A percentile compares a stretch with the other conserved stretches of the same genome.
These are phyloP conservation scores for Apiospora phragmitis DNA, from an alignment of 2,329 filamentous ascomycete species.

Conservation along the genomic window DNA sequence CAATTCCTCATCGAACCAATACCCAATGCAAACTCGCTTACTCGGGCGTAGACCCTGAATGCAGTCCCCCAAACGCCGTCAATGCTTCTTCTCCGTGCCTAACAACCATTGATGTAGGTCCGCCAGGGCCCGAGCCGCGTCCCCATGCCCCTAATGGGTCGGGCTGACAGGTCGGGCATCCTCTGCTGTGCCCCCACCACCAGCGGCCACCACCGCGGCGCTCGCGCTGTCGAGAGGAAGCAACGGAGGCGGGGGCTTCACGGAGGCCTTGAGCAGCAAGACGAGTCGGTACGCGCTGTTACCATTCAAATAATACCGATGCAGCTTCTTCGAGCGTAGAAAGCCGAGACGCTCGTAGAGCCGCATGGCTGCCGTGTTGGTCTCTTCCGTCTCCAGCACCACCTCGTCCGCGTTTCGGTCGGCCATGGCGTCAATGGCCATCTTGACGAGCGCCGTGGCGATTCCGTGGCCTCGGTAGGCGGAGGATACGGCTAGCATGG, in stretches of 20 bases:
- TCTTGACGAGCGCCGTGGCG: slow-evolving; percentile 82
- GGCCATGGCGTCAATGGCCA: slow-evolving; percentile 90
- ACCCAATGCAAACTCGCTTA: background rate
- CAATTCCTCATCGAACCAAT: background rate
- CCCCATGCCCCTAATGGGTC: background rate
- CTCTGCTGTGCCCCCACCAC: background rate
- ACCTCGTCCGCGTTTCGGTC: slow-evolving; percentile 85
- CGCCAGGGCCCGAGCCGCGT: background rate
- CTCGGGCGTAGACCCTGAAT: background rate
- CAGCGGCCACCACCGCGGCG: background rate
- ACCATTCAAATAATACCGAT: slow-evolving; percentile 95
- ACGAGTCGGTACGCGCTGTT: slow-evolving; percentile 92
- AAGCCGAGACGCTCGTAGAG: slow-evolving; percentile 94
- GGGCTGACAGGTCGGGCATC: background rate
- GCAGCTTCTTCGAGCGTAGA: slow-evolving; percentile 84
- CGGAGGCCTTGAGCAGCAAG: slow-evolving; percentile 67
- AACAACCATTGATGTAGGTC: background rate
- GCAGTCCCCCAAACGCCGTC: background rate
- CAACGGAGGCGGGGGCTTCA: slow-evolving; percentile 14
- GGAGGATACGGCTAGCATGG: slow-evolving; percentile 92
- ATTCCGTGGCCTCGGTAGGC: slow-evolving; percentile 82
- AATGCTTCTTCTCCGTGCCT: background rate
- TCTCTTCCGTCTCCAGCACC: slow-evolving; percentile 93
- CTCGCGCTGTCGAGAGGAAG: background rate
- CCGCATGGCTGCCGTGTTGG: slow-evolving; percentile 85